These are phyloP conservation scores for Boletus vermiculosoides DNA, from an alignment of 768 basidiomycete genomes.

Conservation along the genomic window DNA sequence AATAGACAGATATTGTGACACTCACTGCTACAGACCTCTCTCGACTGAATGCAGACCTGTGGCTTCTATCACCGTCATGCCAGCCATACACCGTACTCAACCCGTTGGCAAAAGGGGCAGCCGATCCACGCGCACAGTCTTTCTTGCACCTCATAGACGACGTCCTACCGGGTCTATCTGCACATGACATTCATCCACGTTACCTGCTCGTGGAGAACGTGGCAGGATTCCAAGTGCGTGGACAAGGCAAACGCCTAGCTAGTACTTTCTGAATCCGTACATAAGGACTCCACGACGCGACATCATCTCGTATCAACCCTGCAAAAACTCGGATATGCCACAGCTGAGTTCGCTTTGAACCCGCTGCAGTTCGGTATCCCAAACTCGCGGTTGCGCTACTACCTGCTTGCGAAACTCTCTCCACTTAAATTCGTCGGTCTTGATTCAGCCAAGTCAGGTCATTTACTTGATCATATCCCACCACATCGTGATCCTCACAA, in stretches of 20 bases:
- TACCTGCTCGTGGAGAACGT: conserved; percentile 78
- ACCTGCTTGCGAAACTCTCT: conserved; percentile 62
- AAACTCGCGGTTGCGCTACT: conserved; percentile 80
- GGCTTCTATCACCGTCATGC: conserved; percentile 81
- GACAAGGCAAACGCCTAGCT: neutral
- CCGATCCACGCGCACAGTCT: conserved; percentile 72
- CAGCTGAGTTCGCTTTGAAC: conserved; percentile 63
- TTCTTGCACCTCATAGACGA: conserved; percentile 68
- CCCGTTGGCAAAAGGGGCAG: conserved; percentile 63
- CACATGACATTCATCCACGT: conserved; percentile 46
- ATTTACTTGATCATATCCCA: conserved; percentile 56
- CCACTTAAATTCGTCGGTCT: conserved; percentile 39
- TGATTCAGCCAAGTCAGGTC: conserved; percentile 14
- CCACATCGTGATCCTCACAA: conserved; percentile 35
- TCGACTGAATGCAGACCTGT: conserved; percentile 53
- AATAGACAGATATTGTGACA: conserved; percentile 58
- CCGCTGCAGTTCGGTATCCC: conserved; percentile 80
- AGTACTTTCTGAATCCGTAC: conserved; percentile 7
- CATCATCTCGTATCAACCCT: conserved; percentile 53
- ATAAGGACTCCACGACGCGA: conserved; percentile 65
- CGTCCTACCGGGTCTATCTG: conserved; percentile 59
- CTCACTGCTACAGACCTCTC: conserved; percentile 51
- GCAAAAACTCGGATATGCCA: conserved; percentile 52
- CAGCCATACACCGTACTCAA: conserved; percentile 84
- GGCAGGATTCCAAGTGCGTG: conserved; percentile 73